These are phyloP conservation scores for Daphne laureola DNA, from an alignment of 441 rosid species.

Conservation along the genomic window DNA sequence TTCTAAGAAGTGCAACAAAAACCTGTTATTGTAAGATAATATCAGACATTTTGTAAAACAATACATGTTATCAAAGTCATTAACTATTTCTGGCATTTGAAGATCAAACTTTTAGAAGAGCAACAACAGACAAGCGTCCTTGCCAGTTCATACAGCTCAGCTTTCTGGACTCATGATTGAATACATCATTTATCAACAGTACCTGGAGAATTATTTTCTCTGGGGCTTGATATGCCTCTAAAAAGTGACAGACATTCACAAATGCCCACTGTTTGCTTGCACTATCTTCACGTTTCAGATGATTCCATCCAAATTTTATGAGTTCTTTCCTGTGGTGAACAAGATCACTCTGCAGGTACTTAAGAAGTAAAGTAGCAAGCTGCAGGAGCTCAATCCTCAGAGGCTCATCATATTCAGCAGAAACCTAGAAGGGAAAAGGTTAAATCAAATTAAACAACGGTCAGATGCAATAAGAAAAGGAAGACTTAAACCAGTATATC, in stretches of 20 bases:
- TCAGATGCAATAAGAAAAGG: conserved; percentile 8
- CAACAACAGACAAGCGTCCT: not conserved
- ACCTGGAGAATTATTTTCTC: conserved; percentile 99
- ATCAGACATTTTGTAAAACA: not conserved
- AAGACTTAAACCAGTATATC: conserved; percentile 2
- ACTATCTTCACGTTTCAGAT: conserved; percentile 99
- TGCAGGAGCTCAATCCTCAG: conserved; percentile 98
- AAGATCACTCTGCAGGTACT: conserved; percentile 92
- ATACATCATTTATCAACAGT: conserved; percentile 1
- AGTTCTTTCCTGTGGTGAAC: conserved; percentile 98
- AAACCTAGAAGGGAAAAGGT: conserved; percentile 47
- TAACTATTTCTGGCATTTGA: not conserved
- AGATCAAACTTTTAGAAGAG: conserved; percentile 3
- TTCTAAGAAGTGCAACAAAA: conserved; percentile 97
- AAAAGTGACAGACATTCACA: conserved; percentile 98
- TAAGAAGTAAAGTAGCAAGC: conserved; percentile 94
- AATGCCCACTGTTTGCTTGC: conserved; percentile 99
- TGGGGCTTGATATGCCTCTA: conserved; percentile 99
- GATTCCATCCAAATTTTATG: conserved; percentile 99
- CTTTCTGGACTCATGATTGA: not conserved
- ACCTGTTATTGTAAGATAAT: conserved; percentile 50
- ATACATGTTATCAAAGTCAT: not conserved
- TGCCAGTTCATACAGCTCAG: conserved; percentile 5
- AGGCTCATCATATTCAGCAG: conserved; percentile 97
- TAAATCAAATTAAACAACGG: conserved; percentile 14